phyloP scores from a whole-genome alignment of 805 yeast genomes.

The Metschnikowia cubensis region DNA sequence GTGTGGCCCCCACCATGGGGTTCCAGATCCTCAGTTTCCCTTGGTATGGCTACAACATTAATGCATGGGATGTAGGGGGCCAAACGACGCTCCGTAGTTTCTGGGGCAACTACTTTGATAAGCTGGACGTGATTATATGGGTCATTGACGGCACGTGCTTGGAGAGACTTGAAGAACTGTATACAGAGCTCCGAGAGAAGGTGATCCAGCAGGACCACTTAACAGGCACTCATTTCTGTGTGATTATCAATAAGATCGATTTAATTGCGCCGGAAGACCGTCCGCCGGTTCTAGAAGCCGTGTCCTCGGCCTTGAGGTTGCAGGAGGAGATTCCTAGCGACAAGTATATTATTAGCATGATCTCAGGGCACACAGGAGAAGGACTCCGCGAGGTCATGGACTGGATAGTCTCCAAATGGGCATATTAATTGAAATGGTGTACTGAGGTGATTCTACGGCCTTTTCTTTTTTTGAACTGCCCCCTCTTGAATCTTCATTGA shows the following conservation, averaged over 20 bases:
- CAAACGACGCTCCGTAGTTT: conserved; percentile 38
- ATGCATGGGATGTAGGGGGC: conserved; percentile 87
- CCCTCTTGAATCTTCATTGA: neutral
- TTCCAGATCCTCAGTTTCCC: conserved; percentile 68
- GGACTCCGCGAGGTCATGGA: conserved; percentile 24
- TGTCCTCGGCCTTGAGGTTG: conserved; percentile 11
- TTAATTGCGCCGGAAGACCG: conserved; percentile 31
- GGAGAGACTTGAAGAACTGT: conserved; percentile 62
- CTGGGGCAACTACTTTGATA: conserved; percentile 85
- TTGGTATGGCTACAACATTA: conserved; percentile 43
- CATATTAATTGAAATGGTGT: neutral
- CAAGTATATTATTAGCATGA: conserved; percentile 26
- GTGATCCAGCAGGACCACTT: conserved; percentile 65
- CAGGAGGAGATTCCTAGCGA: conserved; percentile 16
- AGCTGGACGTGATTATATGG: conserved; percentile 74
- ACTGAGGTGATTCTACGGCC: too few relatives aligned
- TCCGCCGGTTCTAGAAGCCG: conserved; percentile 8
- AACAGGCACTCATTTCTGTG: conserved; percentile 62
- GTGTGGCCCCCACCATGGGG: conserved; percentile 87
- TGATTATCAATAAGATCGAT: conserved; percentile 76
- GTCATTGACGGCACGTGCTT: conserved; percentile 69
- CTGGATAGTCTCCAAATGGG: conserved; percentile 10
- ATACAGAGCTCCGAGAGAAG: conserved; percentile 55
- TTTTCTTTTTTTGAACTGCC: too few relatives aligned
- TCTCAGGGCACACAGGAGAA: conserved; percentile 35